Percentiles rank a stretch among this genome's conserved stretches.
Conservation (phyloP, 345 rosid species). For the Salix purpurea region DNA sequence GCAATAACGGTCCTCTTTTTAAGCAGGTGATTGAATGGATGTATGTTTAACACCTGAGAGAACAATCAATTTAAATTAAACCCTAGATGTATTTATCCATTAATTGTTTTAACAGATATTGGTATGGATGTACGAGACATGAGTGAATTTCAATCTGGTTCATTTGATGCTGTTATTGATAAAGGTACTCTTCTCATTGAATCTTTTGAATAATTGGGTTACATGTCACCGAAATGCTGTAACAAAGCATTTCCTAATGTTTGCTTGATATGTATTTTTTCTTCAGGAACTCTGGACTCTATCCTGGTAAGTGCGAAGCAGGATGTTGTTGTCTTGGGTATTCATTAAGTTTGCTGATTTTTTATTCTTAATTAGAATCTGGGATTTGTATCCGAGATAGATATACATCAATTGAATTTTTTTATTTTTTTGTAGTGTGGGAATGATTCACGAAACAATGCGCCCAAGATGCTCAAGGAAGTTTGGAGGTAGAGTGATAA, state of each 20-base stretch:
- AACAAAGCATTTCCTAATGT: slow-evolving; percentile 2
- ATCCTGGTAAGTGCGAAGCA: slow-evolving; percentile 54
- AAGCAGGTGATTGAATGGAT: too few relatives aligned
- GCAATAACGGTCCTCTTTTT: too few relatives aligned
- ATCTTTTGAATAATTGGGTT: background rate
- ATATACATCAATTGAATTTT: too few relatives aligned
- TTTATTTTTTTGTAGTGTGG: slow-evolving; percentile 55
- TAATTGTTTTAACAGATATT: slow-evolving; percentile 39
- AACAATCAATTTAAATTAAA: too few relatives aligned
- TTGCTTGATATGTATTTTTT: slow-evolving; percentile 7
- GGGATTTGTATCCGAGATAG: background rate
- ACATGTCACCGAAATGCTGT: background rate
- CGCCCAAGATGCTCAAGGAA: slow-evolving; percentile 69
- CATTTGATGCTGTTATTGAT: slow-evolving; percentile 72
- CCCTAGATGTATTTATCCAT: too few relatives aligned
- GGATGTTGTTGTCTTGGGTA: background rate
- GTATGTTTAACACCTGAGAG: too few relatives aligned
- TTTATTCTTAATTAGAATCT: background rate
- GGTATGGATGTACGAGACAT: slow-evolving; percentile 79
- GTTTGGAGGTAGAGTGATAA: slow-evolving; percentile 64
- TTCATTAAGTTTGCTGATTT: background rate
- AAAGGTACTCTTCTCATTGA: slow-evolving; percentile 45
- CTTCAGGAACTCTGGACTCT: slow-evolving; percentile 85
- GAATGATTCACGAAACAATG: slow-evolving; percentile 56
- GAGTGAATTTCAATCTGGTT: slow-evolving; percentile 53